Percentiles rank a stretch among this genome's conserved stretches.
Conservation (phyloP, 2,329 filamentous ascomycete genomes). For the Neopestalotiopsis rosae region DNA sequence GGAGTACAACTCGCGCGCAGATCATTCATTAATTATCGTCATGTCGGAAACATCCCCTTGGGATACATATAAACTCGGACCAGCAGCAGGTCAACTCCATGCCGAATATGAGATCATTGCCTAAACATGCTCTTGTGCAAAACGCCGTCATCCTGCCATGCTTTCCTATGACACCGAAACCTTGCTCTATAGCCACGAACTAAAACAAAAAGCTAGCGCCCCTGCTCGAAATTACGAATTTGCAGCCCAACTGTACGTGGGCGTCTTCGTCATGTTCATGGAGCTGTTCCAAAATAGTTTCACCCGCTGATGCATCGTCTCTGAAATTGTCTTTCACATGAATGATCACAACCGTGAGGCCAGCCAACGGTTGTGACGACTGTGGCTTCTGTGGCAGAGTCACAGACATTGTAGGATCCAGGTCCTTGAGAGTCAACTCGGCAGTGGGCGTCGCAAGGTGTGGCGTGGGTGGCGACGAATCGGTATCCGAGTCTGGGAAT, state of each 20-base stretch:
- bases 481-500: slow-evolving; percentile 22
- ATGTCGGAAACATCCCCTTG: background rate
- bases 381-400: slow-evolving; percentile 25
- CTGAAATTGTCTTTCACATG: slow-evolving; percentile 88
- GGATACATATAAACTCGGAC: background rate
- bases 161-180: background rate
- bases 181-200: background rate
- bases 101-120: background rate
- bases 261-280: slow-evolving; percentile 66
- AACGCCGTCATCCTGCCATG: background rate
- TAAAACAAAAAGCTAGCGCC: slow-evolving; percentile 66
- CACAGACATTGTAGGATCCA: slow-evolving; percentile 29
- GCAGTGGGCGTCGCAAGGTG: slow-evolving; percentile 53
- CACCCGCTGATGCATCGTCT: slow-evolving; percentile 69
- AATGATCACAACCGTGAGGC: slow-evolving; percentile 84
- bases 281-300: slow-evolving; percentile 75
- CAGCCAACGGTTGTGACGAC: slow-evolving; percentile 62
- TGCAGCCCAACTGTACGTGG: slow-evolving; percentile 73
- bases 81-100: background rate
- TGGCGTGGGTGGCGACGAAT: slow-evolving; percentile 47
- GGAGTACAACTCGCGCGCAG: background rate
- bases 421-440: slow-evolving; percentile 48
- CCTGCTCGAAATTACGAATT: slow-evolving; percentile 74
- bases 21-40: background rate
- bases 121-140: background rate